Percentiles rank a stretch among this genome's conserved stretches.
Evolutionary conservation across 1,139 yeast species (phyloP).

Genomic region (Hyphopichia wangnamkhiaoensis): DNA sequence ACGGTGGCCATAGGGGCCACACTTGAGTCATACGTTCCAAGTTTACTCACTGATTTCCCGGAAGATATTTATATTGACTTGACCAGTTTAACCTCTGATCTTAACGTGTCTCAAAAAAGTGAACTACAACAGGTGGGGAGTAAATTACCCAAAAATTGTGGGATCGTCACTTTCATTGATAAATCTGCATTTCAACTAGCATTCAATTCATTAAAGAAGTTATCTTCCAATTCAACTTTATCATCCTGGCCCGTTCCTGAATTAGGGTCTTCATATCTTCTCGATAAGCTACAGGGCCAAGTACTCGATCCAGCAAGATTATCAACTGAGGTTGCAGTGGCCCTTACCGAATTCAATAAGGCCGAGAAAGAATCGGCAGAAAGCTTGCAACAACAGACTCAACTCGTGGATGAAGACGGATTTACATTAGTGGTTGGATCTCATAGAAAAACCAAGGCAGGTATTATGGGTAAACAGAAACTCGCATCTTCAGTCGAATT

Average conservation of each 20-base stretch:
- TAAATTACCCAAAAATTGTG: constrained; percentile 70
- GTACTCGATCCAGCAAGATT: constrained; percentile 49
- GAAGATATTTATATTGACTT: constrained; percentile 62
- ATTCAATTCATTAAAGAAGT: constrained; percentile 57
- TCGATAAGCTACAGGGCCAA: constrained; percentile 26
- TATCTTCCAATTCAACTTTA: constrained; percentile 22
- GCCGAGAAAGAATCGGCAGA: constrained; percentile 69
- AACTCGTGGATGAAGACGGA: constrained; percentile 87
- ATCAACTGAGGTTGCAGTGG: constrained; percentile 53
- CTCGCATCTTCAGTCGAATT: constrained; percentile 44
- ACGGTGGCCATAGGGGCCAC: constrained; percentile 62
- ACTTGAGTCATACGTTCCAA: constrained; percentile 48
- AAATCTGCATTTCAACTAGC: constrained; percentile 71
- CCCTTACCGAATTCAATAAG: constrained; percentile 67
- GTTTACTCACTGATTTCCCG: constrained; percentile 39
- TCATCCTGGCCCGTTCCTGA: constrained; percentile 35
- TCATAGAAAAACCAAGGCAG: constrained; percentile 77
- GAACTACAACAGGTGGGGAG: constrained; percentile 29
- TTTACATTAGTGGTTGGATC: constrained; percentile 87
- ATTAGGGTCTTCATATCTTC: constrained; percentile 32
- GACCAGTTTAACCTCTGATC: constrained; percentile 60
- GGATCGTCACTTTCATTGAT: constrained; percentile 74
- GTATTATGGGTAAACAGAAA: constrained; percentile 59
- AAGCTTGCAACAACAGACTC: constrained; percentile 54
- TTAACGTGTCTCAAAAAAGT: constrained; percentile 35